Evolutionary conservation across 495 filamentous ascomycete species (phyloP).

Genomic region (Pseudoneurospora amorphoporcata): DNA sequence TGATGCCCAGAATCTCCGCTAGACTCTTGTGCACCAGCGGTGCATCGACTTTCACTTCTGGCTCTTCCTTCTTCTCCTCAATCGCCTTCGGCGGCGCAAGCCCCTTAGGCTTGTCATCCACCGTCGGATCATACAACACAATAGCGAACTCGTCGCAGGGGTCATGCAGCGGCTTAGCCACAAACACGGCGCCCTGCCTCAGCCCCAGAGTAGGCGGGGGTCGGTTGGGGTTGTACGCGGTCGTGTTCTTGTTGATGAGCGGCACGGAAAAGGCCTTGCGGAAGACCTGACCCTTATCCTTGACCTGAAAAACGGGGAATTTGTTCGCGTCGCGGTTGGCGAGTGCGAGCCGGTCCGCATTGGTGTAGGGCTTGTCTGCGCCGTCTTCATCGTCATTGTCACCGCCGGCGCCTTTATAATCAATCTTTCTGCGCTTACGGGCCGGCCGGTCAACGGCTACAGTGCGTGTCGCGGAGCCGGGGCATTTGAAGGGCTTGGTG

Average conservation of each 20-base stretch:
- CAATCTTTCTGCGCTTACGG: conserved; percentile 80
- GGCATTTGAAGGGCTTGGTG: conserved; percentile 85
- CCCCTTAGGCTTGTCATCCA: conserved; percentile 68
- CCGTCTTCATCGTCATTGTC: conserved; percentile 57
- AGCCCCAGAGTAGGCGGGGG: conserved; percentile 81
- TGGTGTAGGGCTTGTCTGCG: conserved; percentile 74
- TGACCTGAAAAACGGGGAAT: conserved; percentile 81
- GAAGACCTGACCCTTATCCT: conserved; percentile 77
- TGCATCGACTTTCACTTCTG: conserved; percentile 55
- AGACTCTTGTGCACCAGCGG: conserved; percentile 87
- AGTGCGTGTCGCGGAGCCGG: conserved; percentile 62
- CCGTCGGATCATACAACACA: conserved; percentile 88
- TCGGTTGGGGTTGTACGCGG: conserved; percentile 62
- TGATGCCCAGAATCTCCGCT: conserved; percentile 90
- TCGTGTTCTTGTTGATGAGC: conserved; percentile 66
- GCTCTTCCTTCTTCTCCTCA: conserved; percentile 42
- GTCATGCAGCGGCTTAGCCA: conserved; percentile 88
- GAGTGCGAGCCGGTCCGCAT: conserved; percentile 76
- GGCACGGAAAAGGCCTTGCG: conserved; percentile 77
- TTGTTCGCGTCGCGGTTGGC: conserved; percentile 81
- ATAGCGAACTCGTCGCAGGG: conserved; percentile 94
- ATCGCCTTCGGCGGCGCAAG: conserved; percentile 28
- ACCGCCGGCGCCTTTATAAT: conserved; percentile 77
- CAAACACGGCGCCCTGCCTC: conserved; percentile 70
- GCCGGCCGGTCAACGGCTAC: conserved; percentile 71